Evolutionary conservation across 352 stramenopile species (phyloP), one percentile per base, ranked within the genome.

Genomic region (Phytophthora tubulina): DNA sequence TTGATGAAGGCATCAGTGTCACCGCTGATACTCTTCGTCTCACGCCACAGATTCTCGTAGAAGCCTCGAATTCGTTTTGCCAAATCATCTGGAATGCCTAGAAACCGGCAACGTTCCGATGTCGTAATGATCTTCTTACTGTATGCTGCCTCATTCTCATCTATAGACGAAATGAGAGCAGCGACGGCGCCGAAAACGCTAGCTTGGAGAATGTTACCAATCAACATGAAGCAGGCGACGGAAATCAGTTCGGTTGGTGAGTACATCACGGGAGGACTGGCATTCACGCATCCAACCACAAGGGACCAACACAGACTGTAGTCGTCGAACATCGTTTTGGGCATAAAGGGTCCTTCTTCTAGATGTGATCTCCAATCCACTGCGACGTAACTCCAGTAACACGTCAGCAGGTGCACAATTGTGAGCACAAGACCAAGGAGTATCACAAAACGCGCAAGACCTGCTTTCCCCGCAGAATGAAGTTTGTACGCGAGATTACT

Each of bases 1-100:
- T 88, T 91, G 70, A 92, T 94, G 54, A 94, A 94, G 7, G 82
- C 63, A 67, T 94, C 84, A 21, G 79, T 82, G 32, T 92, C 83
- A 7, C 72, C 63, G 35, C 75, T 89, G 17, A 89, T 55, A 32
- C 80, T 90, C 46, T 88, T 88, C 3, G 81, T 92, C 44, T 92
- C 82, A 7, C 83, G 78, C 61, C 88, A 92, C 2, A 92, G 44
- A 48, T 91, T 85, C 56, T 92, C 82, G 45, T 91, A 91, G 63
- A 87, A 91, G 4, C 74, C 78, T 30, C 75, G 79, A 46, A 92
- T 91, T 27, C 85, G 81, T 9, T 75, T 76, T 2, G 76, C 65
- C 1, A 91, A 78, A 30, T 66, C 56, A 27, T 90, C 78, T 0
- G 85, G 81, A 53, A 92, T 91, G 17, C 82, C 85, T 2, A 92